These are phyloP conservation scores for Barnettozyma botsteinii DNA, from an alignment of 805 yeast species.

Conservation along the genomic window DNA sequence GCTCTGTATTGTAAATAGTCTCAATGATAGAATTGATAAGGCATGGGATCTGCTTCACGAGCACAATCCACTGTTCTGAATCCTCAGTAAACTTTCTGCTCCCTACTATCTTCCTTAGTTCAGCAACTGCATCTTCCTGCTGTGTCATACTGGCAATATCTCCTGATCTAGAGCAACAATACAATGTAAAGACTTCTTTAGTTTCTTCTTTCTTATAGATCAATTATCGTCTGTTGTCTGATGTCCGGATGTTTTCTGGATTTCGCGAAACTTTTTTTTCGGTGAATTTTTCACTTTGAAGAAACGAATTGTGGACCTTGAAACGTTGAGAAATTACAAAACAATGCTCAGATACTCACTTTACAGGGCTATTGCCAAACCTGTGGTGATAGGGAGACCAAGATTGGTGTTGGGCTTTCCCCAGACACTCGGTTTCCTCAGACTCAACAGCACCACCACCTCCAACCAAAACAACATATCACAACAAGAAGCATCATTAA, in stretches of 20 bases:
- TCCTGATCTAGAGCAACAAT: too few species aligned
- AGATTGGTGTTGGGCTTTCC: too few species aligned
- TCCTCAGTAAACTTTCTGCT: not conserved
- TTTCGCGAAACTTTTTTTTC: not conserved
- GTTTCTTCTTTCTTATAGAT: too few species aligned
- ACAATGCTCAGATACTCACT: constrained; percentile 4
- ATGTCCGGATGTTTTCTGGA: constrained; percentile 6
- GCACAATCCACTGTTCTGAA: constrained; percentile 4
- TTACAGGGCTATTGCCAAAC: not conserved
- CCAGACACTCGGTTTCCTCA: not conserved
- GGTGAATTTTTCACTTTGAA: constrained; percentile 4
- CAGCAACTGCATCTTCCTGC: not conserved
- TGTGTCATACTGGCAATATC: not conserved
- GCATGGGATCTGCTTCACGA: constrained; percentile 9
- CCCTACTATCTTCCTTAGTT: constrained; percentile 1
- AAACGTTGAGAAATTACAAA: not conserved
- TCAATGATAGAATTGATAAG: constrained; percentile 10
- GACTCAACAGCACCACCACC: constrained; percentile 4
- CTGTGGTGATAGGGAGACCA: constrained; percentile 2
- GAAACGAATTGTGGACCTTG: not conserved
- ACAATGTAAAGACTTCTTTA: not conserved
- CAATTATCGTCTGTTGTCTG: too few species aligned
- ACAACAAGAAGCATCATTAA: constrained; percentile 4
- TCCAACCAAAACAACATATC: too few species aligned
- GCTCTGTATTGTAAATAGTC: constrained; percentile 2